Evolutionary conservation across 352 stramenopile genomes (phyloP), one percentile per base, ranked within the genome.

Genomic region (Phytophthora cajani): DNA sequence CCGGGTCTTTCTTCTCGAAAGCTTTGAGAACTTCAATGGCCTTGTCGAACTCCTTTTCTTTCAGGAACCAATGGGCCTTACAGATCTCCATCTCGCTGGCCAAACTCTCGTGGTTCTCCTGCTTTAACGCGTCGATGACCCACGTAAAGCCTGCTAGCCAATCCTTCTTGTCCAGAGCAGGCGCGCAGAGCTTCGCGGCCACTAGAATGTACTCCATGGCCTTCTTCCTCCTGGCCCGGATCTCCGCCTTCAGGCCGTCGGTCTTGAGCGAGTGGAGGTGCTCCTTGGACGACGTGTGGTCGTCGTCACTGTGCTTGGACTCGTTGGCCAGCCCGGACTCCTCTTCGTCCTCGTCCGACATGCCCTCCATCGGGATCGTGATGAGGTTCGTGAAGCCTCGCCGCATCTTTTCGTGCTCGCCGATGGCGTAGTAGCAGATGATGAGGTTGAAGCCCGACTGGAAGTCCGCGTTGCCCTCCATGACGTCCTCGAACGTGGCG

Each of bases 391-490:
- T 90, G 75, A 99, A 99, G 3, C 87, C 86, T 16, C 89, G 85
- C 32, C 95, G 93, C 91, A 98, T 98, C 53, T 95, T 98, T 52
- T 98, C 92, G 40, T 95, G 82, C 75, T 99, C 94, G 27, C 97
- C 97, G 52, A 98, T 90, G 3, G 96, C 96, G 60, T 98, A 98
- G 75, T 99, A 98, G 75, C 97, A 99, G 58, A 99, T 87, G 32
- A 99, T 90, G 52, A 99, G 85, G 70, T 99, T 99, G 74, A 99
- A 99, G 2, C 94, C 96, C 8, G 95, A 96, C 76, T 98, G 95
- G 72, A 98, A 97, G 64, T 99, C 95, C 9, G 94, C 87, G 59
- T 89, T 94, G 21, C 87, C 85, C 55, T 96, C 89, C 94, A 99
- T 98, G 27, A 98, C 88, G 64, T 97, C 89, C 64, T 99, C 96